Base-by-base conservation (phyloP, 2,329 filamentous ascomycete genomes). In the Aquanectria penicillioides region DNA sequence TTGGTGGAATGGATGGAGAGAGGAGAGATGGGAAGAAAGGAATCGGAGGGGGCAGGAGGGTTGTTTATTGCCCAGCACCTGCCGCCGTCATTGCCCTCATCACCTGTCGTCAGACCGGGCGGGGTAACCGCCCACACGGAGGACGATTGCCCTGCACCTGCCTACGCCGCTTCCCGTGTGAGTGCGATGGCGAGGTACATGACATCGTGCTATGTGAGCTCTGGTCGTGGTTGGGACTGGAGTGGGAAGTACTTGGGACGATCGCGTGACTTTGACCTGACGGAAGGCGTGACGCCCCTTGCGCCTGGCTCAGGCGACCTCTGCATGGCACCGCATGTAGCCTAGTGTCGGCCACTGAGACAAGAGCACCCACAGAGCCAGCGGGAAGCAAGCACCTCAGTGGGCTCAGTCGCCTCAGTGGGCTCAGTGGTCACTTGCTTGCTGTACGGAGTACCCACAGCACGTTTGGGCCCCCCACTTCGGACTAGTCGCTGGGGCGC, bases 21-120 rank as follows among this genome's bases (percentile, higher is more conserved):
- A 63, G 61, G 34, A 63, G 56, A 63, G 64, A 63, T 63, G 57
- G 65, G 69, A 44, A 54, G 61, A 63, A 62, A 44, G 58, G 64
- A 61, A 61, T 57, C 51, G 65, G 69, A 69, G 72, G 70, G 69
- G 69, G 66, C 62, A 67, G 53, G 62, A 62, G 66, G 69, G 65
- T 70, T 73, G 68, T 73, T 58, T 74, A 74, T 75, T 73, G 64
- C 63, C 59, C 63, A 65, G 59, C 66, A 60, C 56, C 59, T 67
- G 58, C 59, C 56, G 28, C 43, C 51, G 47, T 52, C 46, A 44
- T 51, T 40, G 34, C 70, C 67, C 58, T 68, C 61, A 63, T 62
- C 26, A 46, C 41, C 71, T 74, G 74, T 76, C 73, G 75, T 77
- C 75, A 77, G 75, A 76, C 71, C 74, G 76, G 76, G 77, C 77